These are phyloP conservation scores for Backusella liffmaniae DNA, from an alignment of 192 early-diverging fungal genomes.

Conservation along the genomic window DNA sequence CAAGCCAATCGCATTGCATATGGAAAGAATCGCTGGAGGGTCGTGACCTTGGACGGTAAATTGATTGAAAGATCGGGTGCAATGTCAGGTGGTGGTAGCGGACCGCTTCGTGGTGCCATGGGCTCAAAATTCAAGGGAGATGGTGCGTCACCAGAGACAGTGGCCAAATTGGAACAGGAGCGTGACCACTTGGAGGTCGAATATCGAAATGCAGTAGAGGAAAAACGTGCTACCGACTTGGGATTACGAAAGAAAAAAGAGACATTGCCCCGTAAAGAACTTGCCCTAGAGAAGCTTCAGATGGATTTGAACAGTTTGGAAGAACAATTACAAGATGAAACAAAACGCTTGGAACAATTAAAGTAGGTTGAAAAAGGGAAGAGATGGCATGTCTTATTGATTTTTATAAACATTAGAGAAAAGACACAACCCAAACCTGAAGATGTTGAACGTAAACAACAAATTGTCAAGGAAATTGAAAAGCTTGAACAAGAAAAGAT, in stretches of 20 bases:
- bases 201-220: constrained; percentile 46
- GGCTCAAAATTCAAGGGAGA: constrained; percentile 66
- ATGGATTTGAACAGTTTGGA: constrained; percentile 71
- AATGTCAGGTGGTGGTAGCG: constrained; percentile 89
- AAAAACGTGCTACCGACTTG: constrained; percentile 39
- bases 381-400: background rate
- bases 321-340: constrained; percentile 65
- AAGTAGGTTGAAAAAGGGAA: constrained; percentile 34
- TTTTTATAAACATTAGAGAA: constrained; percentile 19
- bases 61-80: constrained; percentile 90
- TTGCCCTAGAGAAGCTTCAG: constrained; percentile 63
- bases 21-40: constrained; percentile 78
- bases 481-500: constrained; percentile 44
- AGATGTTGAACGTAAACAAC: constrained; percentile 53
- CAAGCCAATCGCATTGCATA: constrained; percentile 90
- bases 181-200: constrained; percentile 58
- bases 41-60: constrained; percentile 91
- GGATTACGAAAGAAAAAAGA: constrained; percentile 52
- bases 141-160: constrained; percentile 50
- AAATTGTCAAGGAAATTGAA: constrained; percentile 48
- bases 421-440: constrained; percentile 50
- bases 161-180: constrained; percentile 59
- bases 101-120: constrained; percentile 83
- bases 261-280: constrained; percentile 56
- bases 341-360: constrained; percentile 59